A percentile compares a stretch with the other conserved stretches of the same genome.
phyloP scores from a whole-genome alignment of 2,329 filamentous ascomycete genomes.

The Xylariales sp. region DNA sequence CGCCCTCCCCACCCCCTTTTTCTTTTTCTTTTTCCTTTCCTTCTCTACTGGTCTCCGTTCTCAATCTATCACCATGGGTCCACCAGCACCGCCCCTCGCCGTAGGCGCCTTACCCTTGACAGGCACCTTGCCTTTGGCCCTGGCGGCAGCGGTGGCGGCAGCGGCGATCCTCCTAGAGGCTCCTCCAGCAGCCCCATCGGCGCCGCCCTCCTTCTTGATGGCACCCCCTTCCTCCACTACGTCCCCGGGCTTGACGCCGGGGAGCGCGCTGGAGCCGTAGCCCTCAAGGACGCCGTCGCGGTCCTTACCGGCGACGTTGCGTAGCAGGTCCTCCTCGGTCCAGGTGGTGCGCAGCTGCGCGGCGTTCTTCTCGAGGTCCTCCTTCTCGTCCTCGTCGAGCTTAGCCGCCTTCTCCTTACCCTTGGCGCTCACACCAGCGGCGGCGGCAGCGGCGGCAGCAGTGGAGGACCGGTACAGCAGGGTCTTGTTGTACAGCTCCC shows the following conservation, averaged over 20 bases:
- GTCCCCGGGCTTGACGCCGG: slow-evolving; percentile 11
- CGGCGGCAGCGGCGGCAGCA: slow-evolving; percentile 6
- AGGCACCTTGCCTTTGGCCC: slow-evolving; percentile 2
- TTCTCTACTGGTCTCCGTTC: no score
- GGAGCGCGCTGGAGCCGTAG: slow-evolving; percentile 10
- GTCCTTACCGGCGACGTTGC: slow-evolving; percentile 23
- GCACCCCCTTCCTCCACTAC: slow-evolving; percentile 12
- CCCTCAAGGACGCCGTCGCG: slow-evolving; percentile 19
- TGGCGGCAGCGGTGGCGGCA: not conserved
- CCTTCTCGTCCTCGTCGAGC: slow-evolving; percentile 12
- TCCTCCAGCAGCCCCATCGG: slow-evolving; percentile 9
- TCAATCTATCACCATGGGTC: slow-evolving; percentile 6
- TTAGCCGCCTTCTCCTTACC: slow-evolving; percentile 15
- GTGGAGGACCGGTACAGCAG: slow-evolving; percentile 51
- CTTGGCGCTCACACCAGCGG: slow-evolving; percentile 12
- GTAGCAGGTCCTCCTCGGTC: slow-evolving; percentile 24
- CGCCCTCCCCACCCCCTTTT: no score
- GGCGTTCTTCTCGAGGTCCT: slow-evolving; percentile 12
- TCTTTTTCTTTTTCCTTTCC: no score
- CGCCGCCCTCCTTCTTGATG: slow-evolving; percentile 10
- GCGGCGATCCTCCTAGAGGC: slow-evolving; percentile 18
- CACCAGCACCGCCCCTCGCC: not conserved
- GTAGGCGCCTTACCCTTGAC: slow-evolving; percentile 4
- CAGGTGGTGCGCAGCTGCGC: slow-evolving; percentile 18
- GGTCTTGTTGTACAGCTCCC: slow-evolving; percentile 69